Conservation (phyloP, 805 yeast species). For the Yarrowia osloensis region DNA sequence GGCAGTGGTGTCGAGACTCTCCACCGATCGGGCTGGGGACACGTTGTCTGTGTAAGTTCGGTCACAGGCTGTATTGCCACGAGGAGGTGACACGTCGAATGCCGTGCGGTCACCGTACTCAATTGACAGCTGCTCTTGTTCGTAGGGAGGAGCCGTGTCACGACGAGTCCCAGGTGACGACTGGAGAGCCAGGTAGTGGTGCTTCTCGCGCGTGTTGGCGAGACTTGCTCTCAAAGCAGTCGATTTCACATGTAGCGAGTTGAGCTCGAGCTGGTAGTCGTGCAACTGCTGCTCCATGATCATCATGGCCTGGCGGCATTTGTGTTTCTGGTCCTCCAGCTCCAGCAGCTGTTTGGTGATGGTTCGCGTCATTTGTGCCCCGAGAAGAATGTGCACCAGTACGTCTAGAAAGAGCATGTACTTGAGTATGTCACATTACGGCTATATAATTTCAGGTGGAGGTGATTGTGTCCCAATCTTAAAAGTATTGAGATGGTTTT, state of each 20-base stretch:
- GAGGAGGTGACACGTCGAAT: background rate
- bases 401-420: background rate
- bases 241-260: background rate
- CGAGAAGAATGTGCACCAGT: background rate
- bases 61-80: background rate
- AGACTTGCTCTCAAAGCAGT: background rate
- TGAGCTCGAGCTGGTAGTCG: background rate
- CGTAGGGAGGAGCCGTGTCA: background rate
- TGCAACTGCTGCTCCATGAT: constrained; percentile 1
- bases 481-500: background rate
- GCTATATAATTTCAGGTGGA: background rate
- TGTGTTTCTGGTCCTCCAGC: constrained; percentile 14
- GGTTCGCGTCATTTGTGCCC: background rate
- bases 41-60: background rate
- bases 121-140: background rate
- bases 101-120: background rate
- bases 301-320: constrained; percentile 2
- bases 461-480: background rate
- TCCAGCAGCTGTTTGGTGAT: constrained; percentile 3
- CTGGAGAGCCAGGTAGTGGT: background rate
- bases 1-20: background rate
- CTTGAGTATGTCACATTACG: background rate
- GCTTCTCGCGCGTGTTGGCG: background rate
- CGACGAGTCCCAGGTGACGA: background rate
- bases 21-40: background rate